Evolutionary conservation across 345 rosid species (phyloP).

Genomic region (Rhizophora apiculata): DNA sequence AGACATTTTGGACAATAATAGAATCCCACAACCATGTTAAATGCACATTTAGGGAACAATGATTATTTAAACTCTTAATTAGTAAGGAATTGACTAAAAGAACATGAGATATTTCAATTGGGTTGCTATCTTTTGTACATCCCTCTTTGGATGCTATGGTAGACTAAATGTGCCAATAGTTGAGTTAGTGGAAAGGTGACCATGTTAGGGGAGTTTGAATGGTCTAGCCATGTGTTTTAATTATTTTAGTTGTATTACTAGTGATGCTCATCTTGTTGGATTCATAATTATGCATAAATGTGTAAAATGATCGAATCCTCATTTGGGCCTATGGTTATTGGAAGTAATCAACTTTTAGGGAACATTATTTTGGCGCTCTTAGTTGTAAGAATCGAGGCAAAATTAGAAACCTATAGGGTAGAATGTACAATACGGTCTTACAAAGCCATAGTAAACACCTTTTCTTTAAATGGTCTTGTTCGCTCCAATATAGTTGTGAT

Average conservation of each 20-base stretch:
- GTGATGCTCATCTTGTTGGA: slow-evolving; percentile 15
- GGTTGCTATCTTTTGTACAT: background rate
- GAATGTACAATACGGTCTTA: slow-evolving; percentile 32
- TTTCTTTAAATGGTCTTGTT: background rate
- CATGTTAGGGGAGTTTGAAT: slow-evolving; percentile 10
- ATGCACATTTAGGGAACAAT: slow-evolving; percentile 34
- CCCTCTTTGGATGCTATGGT: background rate
- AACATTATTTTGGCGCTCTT: slow-evolving; percentile 60
- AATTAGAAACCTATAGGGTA: slow-evolving; percentile 19
- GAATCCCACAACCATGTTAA: slow-evolving; percentile 29
- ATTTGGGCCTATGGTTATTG: slow-evolving; percentile 19
- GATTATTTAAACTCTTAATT: slow-evolving; percentile 58
- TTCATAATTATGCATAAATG: slow-evolving; percentile 14
- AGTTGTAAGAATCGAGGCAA: slow-evolving; percentile 31
- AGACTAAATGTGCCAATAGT: background rate
- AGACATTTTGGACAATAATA: slow-evolving; percentile 67
- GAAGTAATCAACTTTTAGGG: slow-evolving; percentile 47
- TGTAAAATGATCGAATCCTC: slow-evolving; percentile 41
- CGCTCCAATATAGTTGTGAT: background rate
- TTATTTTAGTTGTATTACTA: slow-evolving; percentile 5
- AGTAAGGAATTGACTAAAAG: slow-evolving; percentile 45
- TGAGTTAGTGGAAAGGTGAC: slow-evolving; percentile 9
- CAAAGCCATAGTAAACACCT: background rate
- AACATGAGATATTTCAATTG: background rate
- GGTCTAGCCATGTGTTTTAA: slow-evolving; percentile 17